These are phyloP conservation scores for Hyphopichia buzzinii DNA, from an alignment of 1,139 yeast species.

Conservation along the genomic window DNA sequence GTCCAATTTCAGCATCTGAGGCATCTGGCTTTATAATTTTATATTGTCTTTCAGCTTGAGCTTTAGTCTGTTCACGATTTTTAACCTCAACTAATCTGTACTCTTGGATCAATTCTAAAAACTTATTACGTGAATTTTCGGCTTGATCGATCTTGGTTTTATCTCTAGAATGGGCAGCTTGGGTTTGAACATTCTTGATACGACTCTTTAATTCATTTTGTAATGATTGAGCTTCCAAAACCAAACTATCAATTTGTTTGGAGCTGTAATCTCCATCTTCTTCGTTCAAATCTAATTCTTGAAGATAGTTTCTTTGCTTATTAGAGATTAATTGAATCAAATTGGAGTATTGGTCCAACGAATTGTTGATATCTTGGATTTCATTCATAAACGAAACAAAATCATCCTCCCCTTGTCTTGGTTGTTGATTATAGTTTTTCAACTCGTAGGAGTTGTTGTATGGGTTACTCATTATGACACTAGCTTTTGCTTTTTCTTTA, in stretches of 20 bases:
- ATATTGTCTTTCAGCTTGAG: slow-evolving; percentile 91
- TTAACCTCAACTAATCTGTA: slow-evolving; percentile 85
- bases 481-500: too few relatives aligned
- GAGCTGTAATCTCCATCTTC: slow-evolving; percentile 71
- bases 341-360: slow-evolving; percentile 75
- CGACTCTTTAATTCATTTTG: slow-evolving; percentile 73
- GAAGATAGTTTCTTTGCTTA: slow-evolving; percentile 78
- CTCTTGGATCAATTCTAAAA: slow-evolving; percentile 80
- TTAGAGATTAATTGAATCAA: slow-evolving; percentile 75
- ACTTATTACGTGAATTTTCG: slow-evolving; percentile 81
- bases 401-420: slow-evolving; percentile 41
- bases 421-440: slow-evolving; percentile 30
- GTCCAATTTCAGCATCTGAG: slow-evolving; percentile 75
- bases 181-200: slow-evolving; percentile 70
- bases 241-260: slow-evolving; percentile 73
- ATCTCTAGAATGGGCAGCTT: slow-evolving; percentile 65
- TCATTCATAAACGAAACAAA: slow-evolving; percentile 80
- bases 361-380: slow-evolving; percentile 77
- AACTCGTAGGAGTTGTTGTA: slow-evolving; percentile 34
- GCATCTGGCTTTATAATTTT: slow-evolving; percentile 93
- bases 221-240: slow-evolving; percentile 75
- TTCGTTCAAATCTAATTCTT: slow-evolving; percentile 73
- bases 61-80: slow-evolving; percentile 79
- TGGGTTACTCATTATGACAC: slow-evolving; percentile 28
- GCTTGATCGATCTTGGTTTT: slow-evolving; percentile 86